Conservation (phyloP, 345 rosid genomes). For the Dimocarpus longan region DNA sequence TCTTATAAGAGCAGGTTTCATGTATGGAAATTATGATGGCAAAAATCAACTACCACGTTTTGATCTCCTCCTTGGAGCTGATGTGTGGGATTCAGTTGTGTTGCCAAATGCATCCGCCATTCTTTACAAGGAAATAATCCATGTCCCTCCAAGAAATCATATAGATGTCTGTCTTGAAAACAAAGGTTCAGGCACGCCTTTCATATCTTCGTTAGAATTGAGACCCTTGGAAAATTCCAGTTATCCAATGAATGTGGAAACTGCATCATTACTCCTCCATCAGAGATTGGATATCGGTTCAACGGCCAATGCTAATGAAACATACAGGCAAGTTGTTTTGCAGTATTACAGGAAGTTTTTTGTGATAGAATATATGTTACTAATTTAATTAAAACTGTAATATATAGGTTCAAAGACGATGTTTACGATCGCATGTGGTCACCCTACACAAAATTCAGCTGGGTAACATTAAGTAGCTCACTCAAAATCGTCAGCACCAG, state of each 20-base stretch:
- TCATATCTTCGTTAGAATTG: conserved; percentile 20
- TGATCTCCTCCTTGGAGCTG: not conserved
- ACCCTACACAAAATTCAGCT: not conserved
- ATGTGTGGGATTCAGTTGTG: conserved; percentile 2
- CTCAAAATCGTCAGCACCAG: too few relatives aligned
- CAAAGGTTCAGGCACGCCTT: conserved; percentile 12
- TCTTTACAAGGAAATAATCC: conserved; percentile 7
- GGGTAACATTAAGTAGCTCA: not conserved
- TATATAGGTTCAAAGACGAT: not conserved
- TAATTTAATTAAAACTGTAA: too few relatives aligned
- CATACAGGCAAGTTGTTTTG: not conserved
- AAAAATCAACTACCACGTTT: not conserved
- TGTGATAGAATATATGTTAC: too few relatives aligned
- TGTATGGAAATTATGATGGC: conserved; percentile 31
- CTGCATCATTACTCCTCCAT: not conserved
- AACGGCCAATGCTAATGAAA: not conserved
- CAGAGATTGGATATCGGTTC: not conserved
- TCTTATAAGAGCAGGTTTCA: conserved; percentile 26
- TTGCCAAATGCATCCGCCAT: not conserved
- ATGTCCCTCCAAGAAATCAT: not conserved
- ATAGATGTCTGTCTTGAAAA: conserved; percentile 10
- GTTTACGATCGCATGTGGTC: not conserved
- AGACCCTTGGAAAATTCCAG: conserved; percentile 11
- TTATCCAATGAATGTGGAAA: conserved; percentile 1
- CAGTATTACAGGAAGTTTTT: too few relatives aligned